Conservation (phyloP, 2,329 filamentous ascomycete species). For the Fusarium coicis region DNA sequence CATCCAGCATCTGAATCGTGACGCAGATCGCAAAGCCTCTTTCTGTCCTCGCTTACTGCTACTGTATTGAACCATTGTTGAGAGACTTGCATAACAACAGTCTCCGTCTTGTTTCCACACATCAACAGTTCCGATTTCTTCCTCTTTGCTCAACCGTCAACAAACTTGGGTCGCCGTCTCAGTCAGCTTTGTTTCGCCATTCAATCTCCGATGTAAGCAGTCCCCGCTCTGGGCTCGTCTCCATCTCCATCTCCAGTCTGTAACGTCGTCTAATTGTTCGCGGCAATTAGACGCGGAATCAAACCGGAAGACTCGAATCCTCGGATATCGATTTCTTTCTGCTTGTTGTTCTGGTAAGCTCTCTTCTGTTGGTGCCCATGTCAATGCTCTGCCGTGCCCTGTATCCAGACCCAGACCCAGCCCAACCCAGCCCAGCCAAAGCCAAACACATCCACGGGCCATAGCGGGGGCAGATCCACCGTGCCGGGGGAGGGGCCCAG, state of each 20-base stretch:
- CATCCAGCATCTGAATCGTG: constrained; percentile 18
- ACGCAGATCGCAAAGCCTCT: constrained; percentile 32
- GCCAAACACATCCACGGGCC: constrained; percentile 1
- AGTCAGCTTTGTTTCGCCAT: constrained; percentile 17
- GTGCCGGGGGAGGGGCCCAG: constrained; percentile 31
- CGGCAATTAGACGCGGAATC: constrained; percentile 26
- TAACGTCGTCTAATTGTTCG: constrained; percentile 11
- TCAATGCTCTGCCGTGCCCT: constrained; percentile 19
- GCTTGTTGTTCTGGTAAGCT: constrained; percentile 36
- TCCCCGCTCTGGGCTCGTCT: constrained; percentile 1
- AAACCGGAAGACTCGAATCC: constrained; percentile 5
- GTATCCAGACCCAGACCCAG: background rate
- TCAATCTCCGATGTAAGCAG: constrained; percentile 28
- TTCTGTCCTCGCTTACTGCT: constrained; percentile 5
- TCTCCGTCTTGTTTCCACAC: constrained; percentile 14
- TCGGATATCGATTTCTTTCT: constrained; percentile 30
- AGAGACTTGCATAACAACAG: constrained; percentile 1
- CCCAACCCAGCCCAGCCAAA: background rate
- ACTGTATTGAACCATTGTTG: constrained; percentile 13
- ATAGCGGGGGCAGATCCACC: constrained; percentile 34
- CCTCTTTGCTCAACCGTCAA: constrained; percentile 19
- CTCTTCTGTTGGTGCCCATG: constrained; percentile 15
- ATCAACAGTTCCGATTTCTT: constrained; percentile 20
- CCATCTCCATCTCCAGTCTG: background rate
- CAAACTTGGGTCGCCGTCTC: constrained; percentile 27